Evolutionary conservation across 2,329 filamentous ascomycete genomes (phyloP).

Genomic region (Venturia oleaginea): DNA sequence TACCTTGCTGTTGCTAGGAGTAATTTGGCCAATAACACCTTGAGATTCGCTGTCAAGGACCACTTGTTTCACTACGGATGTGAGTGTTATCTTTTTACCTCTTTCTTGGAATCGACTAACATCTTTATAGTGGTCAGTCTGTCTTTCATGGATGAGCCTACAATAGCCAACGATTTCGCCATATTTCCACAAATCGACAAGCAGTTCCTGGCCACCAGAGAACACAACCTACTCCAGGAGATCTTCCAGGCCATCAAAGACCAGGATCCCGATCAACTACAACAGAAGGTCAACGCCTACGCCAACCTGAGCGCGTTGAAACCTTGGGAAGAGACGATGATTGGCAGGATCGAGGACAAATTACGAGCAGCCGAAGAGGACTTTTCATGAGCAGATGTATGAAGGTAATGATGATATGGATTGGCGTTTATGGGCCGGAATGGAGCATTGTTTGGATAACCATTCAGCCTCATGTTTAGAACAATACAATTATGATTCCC

Average conservation of each 20-base stretch:
- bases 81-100: slow-evolving; percentile 18
- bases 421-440: neutral
- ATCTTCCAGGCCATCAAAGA: slow-evolving; percentile 65
- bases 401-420: neutral
- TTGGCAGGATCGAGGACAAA: slow-evolving; percentile 10
- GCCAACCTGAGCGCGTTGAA: slow-evolving; percentile 8
- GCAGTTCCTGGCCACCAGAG: slow-evolving; percentile 65
- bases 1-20: slow-evolving; percentile 69
- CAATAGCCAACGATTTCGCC: slow-evolving; percentile 18
- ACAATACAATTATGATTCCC: slow-evolving; percentile 1
- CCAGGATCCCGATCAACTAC: slow-evolving; percentile 58
- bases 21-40: slow-evolving; percentile 79
- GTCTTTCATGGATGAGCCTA: neutral
- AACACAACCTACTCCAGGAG: slow-evolving; percentile 73
- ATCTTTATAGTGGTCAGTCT: slow-evolving; percentile 53
- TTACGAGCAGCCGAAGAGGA: slow-evolving; percentile 1
- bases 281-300: slow-evolving; percentile 7
- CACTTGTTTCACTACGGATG: slow-evolving; percentile 85
- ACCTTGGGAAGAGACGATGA: slow-evolving; percentile 8
- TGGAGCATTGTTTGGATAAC: neutral
- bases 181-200: slow-evolving; percentile 13
- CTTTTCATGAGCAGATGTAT: neutral
- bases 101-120: neutral
- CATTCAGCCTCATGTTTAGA: neutral
- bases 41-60: slow-evolving; percentile 91